A percentile compares a stretch with the other conserved stretches of the same genome.
These are phyloP conservation scores for Dalbergia cochinchinensis DNA, from an alignment of 306 rosid genomes.

Conservation along the genomic window DNA sequence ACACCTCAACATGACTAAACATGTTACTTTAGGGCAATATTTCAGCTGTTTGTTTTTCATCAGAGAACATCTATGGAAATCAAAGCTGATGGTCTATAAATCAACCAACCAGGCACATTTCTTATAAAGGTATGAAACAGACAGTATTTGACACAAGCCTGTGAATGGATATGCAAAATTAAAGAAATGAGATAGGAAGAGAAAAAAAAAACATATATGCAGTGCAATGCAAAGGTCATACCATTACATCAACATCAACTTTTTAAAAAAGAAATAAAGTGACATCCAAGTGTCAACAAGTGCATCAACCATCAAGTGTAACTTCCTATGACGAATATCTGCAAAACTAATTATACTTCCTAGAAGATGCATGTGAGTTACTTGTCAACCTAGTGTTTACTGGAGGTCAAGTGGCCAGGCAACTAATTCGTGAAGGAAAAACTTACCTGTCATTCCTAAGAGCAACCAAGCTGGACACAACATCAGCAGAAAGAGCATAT, in stretches of 20 bases:
- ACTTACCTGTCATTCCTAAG: slow-evolving; percentile 86
- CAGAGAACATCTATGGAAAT: neutral
- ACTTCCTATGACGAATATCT: slow-evolving; percentile 20
- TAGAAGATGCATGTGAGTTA: neutral
- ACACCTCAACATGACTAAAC: neutral
- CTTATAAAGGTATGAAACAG: slow-evolving; percentile 19
- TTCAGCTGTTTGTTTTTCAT: neutral
- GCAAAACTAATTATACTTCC: slow-evolving; percentile 11
- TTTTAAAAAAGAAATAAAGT: neutral
- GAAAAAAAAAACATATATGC: neutral
- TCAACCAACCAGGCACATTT: neutral
- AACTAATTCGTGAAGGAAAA: slow-evolving; percentile 22
- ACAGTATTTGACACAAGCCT: slow-evolving; percentile 15
- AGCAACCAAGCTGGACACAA: slow-evolving; percentile 92
- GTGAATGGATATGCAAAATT: too few species aligned
- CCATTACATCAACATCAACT: slow-evolving; percentile 12
- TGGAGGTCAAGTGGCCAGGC: slow-evolving; percentile 31
- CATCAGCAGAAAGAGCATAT: slow-evolving; percentile 93
- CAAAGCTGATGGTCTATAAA: slow-evolving; percentile 1
- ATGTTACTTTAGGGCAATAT: neutral
- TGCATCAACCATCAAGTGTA: slow-evolving; percentile 25
- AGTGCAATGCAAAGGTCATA: slow-evolving; percentile 2
- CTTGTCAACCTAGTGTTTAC: slow-evolving; percentile 9
- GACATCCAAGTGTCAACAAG: slow-evolving; percentile 18
- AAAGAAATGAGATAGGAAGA: too few species aligned